phyloP scores from a whole-genome alignment of 2,329 filamentous ascomycete species.

The Fusarium sp. region DNA sequence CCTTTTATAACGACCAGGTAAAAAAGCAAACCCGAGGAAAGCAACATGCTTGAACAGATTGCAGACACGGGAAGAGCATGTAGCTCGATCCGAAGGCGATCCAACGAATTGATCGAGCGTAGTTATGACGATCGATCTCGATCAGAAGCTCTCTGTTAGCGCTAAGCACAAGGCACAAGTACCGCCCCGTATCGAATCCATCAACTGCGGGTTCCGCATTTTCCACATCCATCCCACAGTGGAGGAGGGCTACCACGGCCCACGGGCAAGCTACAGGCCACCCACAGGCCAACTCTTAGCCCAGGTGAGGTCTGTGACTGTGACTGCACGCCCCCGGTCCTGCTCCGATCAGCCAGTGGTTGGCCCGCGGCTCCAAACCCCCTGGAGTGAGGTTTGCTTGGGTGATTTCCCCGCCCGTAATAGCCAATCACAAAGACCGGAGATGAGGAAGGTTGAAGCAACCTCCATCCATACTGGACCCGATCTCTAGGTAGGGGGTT shows the following conservation, averaged over 20 bases:
- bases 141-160: slow-evolving; percentile 45
- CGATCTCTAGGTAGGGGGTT: too few species aligned
- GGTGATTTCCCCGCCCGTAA: too few species aligned
- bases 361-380: neutral
- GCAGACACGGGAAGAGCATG: slow-evolving; percentile 26
- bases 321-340: slow-evolving; percentile 11
- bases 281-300: neutral
- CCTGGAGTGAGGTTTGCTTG: too few species aligned
- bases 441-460: slow-evolving; percentile 1
- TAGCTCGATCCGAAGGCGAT: slow-evolving; percentile 45
- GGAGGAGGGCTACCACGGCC: too few species aligned
- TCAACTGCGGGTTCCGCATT: slow-evolving; percentile 17
- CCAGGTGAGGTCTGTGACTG: neutral
- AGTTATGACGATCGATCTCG: slow-evolving; percentile 51
- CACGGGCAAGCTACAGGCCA: neutral
- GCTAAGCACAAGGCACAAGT: slow-evolving; percentile 38
- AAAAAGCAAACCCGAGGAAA: slow-evolving; percentile 26
- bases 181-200: slow-evolving; percentile 38
- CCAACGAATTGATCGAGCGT: slow-evolving; percentile 44
- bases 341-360: slow-evolving; percentile 28
- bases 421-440: slow-evolving; percentile 19
- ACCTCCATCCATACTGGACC: too few species aligned
- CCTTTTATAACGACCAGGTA: slow-evolving; percentile 33
- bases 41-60: slow-evolving; percentile 24
- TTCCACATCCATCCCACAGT: neutral